These are phyloP conservation scores for Pseudogymnoascus sp. DNA, from an alignment of 2,329 filamentous ascomycete species.

Conservation along the genomic window DNA sequence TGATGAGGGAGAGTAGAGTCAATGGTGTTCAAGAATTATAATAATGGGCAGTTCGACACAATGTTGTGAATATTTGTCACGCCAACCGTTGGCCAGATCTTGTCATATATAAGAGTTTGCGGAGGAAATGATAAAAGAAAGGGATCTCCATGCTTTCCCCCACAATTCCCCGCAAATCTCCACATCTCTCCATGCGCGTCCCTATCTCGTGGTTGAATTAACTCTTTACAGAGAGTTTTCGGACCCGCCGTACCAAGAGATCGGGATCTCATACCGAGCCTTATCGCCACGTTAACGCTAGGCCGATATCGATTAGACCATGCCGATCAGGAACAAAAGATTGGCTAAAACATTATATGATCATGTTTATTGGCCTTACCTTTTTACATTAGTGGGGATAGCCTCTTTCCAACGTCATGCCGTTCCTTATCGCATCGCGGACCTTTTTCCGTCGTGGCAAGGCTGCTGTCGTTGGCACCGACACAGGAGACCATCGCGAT, in stretches of 20 bases:
- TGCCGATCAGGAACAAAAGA: neutral
- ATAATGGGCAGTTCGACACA: neutral
- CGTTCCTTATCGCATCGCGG: neutral
- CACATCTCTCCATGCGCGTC: slow-evolving; percentile 1
- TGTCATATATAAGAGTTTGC: slow-evolving; percentile 7
- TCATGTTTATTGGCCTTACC: neutral
- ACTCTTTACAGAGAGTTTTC: neutral
- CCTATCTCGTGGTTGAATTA: neutral
- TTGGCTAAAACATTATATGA: neutral
- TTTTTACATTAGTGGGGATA: neutral
- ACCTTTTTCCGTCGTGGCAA: neutral
- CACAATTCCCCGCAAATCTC: slow-evolving; percentile 6
- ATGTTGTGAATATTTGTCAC: neutral
- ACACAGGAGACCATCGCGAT: neutral
- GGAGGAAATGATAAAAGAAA: slow-evolving; percentile 6
- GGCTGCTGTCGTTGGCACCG: neutral
- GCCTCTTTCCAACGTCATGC: neutral
- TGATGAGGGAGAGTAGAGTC: neutral
- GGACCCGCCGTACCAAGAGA: neutral
- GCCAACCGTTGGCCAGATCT: neutral
- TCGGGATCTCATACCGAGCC: slow-evolving; percentile 3
- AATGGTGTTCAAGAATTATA: neutral
- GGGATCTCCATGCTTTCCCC: neutral
- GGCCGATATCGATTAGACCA: neutral
- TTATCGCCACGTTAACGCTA: neutral